Evolutionary conservation across 345 rosid species (phyloP).

Genomic region (Salix brachista): DNA sequence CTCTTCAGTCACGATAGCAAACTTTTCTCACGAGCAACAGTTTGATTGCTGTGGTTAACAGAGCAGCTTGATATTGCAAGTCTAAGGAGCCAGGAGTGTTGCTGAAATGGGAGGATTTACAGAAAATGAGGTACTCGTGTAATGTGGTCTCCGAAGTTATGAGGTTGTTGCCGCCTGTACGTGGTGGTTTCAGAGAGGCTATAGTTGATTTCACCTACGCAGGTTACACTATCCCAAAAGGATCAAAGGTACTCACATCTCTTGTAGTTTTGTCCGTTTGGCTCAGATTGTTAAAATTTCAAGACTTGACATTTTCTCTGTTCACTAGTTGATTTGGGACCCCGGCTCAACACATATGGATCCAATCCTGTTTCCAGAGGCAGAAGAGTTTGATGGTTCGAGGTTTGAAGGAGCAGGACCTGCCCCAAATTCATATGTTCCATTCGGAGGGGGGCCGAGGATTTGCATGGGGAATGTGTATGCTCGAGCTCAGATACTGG

Average conservation of each 20-base stretch:
- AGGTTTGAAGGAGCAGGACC: constrained; percentile 28
- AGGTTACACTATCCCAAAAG: constrained; percentile 35
- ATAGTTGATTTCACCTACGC: constrained; percentile 19
- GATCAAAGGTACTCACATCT: constrained; percentile 25
- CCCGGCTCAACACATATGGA: constrained; percentile 20
- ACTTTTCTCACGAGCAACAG: not conserved
- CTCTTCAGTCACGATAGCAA: not conserved
- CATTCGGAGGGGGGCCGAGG: constrained; percentile 32
- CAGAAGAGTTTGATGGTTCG: constrained; percentile 21
- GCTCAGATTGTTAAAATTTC: not conserved
- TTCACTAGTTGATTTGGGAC: constrained; percentile 4
- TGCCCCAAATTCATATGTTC: constrained; percentile 17
- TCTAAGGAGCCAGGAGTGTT: constrained; percentile 19
- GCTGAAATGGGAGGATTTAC: constrained; percentile 23
- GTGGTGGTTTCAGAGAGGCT: constrained; percentile 27
- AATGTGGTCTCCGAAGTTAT: constrained; percentile 27
- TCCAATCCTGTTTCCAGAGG: constrained; percentile 5
- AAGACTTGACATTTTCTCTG: too few species aligned
- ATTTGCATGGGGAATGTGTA: constrained; percentile 27
- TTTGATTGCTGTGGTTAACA: not conserved
- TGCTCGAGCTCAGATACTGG: constrained; percentile 18
- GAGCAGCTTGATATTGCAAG: constrained; percentile 25
- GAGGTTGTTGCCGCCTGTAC: constrained; percentile 19
- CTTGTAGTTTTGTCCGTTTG: not conserved
- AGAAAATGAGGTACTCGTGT: constrained; percentile 28